Conservation (phyloP, 2,329 filamentous ascomycete species). For the Beauveria scarabaeidicola region DNA sequence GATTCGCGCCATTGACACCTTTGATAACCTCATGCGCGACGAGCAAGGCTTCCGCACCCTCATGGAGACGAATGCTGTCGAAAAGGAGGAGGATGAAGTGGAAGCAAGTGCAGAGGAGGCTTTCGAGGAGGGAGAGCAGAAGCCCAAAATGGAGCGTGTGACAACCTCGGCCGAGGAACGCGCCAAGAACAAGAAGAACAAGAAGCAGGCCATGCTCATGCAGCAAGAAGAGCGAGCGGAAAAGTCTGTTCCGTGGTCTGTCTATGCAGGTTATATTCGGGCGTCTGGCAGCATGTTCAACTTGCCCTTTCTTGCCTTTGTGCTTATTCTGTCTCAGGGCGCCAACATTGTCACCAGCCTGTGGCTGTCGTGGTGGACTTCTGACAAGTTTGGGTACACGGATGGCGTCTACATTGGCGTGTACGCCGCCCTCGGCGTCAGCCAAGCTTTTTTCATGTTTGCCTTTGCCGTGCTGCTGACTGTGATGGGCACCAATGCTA, state of each 20-base stretch:
- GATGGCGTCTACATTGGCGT: conserved; percentile 64
- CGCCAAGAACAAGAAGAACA: conserved; percentile 45
- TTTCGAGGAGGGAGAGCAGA: conserved; percentile 33
- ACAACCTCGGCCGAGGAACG: conserved; percentile 11
- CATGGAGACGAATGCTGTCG: conserved; percentile 75
- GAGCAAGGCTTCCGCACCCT: conserved; percentile 72
- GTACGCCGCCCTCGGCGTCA: conserved; percentile 61
- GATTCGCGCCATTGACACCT: conserved; percentile 81
- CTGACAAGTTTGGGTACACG: conserved; percentile 60
- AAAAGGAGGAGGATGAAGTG: conserved; percentile 49
- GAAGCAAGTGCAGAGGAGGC: conserved; percentile 38
- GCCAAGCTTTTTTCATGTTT: conserved; percentile 70
- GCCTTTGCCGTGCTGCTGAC: conserved; percentile 71
- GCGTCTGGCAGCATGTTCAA: conserved; percentile 66
- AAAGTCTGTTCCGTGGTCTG: conserved; percentile 67
- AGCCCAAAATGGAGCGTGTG: conserved; percentile 18
- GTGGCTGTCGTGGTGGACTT: conserved; percentile 94
- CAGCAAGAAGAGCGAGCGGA: conserved; percentile 62
- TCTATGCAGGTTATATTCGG: conserved; percentile 69
- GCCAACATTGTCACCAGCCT: conserved; percentile 81
- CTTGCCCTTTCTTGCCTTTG: conserved; percentile 51
- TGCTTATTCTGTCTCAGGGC: conserved; percentile 67
- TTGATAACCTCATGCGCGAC: conserved; percentile 73
- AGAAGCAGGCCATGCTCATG: conserved; percentile 59
- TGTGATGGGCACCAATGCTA: conserved; percentile 70